phyloP scores from a whole-genome alignment of 257 asterid species.

The Primulina tabacum region DNA sequence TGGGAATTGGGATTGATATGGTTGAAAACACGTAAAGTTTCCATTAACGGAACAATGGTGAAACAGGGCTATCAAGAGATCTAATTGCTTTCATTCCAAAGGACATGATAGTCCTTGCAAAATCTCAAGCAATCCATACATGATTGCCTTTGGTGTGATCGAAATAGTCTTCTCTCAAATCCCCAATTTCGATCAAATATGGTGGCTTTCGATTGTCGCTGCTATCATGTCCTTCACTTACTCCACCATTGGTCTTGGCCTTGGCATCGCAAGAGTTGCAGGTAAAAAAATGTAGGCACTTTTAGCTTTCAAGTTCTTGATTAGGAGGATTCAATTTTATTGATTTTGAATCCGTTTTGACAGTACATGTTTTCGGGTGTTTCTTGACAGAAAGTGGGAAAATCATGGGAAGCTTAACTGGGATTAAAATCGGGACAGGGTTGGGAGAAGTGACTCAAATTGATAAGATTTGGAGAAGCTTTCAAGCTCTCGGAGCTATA shows the following conservation, averaged over 20 bases:
- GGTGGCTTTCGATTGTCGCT: slow-evolving; percentile 74
- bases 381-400: not conserved
- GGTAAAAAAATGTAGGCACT: slow-evolving; percentile 32
- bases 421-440: slow-evolving; percentile 3
- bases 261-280: slow-evolving; percentile 61
- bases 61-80: slow-evolving; percentile 44
- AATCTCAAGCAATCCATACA: slow-evolving; percentile 27
- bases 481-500: slow-evolving; percentile 18
- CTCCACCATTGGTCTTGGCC: slow-evolving; percentile 61
- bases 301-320: too few relatives aligned
- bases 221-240: slow-evolving; percentile 79
- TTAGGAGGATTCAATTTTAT: not conserved
- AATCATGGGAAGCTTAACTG: slow-evolving; percentile 18
- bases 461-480: slow-evolving; percentile 7
- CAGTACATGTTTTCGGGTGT: not conserved
- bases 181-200: slow-evolving; percentile 65
- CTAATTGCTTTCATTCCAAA: slow-evolving; percentile 38
- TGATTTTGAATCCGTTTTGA: not conserved
- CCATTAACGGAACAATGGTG: not conserved
- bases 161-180: slow-evolving; percentile 70
- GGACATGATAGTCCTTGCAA: slow-evolving; percentile 30
- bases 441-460: slow-evolving; percentile 4
- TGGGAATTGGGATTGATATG: too few relatives aligned
- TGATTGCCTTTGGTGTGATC: slow-evolving; percentile 61
- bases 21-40: too few relatives aligned